Conservation (phyloP, 305 asterid species). For the Solanum hybrid region DNA sequence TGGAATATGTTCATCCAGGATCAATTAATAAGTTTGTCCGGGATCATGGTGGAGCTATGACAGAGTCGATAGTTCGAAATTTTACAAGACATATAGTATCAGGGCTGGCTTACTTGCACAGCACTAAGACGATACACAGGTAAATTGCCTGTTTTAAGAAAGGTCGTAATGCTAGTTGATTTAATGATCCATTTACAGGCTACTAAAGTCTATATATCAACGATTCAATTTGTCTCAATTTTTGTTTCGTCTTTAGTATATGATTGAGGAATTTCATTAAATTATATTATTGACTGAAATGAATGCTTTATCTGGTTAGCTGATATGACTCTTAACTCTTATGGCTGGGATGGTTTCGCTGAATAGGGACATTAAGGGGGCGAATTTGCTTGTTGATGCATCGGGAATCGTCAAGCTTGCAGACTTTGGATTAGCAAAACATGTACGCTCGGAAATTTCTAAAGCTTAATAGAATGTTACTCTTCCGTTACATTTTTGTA, state of each 20-base stretch:
- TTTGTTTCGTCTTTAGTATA: background rate
- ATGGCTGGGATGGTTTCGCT: background rate
- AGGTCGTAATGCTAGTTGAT: background rate
- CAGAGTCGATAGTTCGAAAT: constrained; percentile 69
- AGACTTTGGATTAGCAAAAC: constrained; percentile 88
- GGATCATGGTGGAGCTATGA: constrained; percentile 71
- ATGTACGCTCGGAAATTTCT: constrained; percentile 34
- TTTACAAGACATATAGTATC: constrained; percentile 81
- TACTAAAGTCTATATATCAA: background rate
- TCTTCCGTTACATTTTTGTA: background rate
- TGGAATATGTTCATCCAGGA: constrained; percentile 95
- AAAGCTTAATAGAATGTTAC: background rate
- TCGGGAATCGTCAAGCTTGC: constrained; percentile 82
- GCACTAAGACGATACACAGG: constrained; percentile 78
- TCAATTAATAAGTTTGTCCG: constrained; percentile 57
- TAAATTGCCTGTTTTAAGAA: constrained; percentile 1
- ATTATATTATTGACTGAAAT: background rate
- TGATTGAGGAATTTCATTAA: background rate
- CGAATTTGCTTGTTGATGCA: constrained; percentile 80
- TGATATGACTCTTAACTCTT: background rate
- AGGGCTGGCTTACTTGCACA: constrained; percentile 79
- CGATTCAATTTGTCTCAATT: background rate
- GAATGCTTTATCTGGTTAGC: background rate
- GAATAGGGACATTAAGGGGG: constrained; percentile 85
- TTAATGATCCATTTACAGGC: background rate